These are phyloP conservation scores for Metschnikowia gruessii DNA, from an alignment of 805 yeast species.

Conservation along the genomic window DNA sequence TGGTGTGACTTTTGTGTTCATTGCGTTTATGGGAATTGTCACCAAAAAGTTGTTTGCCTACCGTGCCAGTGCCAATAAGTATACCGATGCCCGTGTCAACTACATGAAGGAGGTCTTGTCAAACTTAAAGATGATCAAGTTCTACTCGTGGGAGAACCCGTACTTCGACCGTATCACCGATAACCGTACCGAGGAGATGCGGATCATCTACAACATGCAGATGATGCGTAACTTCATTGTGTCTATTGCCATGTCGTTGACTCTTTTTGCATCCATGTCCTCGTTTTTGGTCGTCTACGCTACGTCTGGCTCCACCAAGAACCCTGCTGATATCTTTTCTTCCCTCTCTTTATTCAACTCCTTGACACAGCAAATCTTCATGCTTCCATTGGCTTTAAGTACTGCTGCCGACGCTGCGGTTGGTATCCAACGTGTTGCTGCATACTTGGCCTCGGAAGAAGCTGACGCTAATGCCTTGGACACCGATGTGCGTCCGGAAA, in stretches of 20 bases:
- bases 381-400: slow-evolving; percentile 69
- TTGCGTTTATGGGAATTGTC: slow-evolving; percentile 41
- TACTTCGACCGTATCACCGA: slow-evolving; percentile 55
- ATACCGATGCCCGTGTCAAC: slow-evolving; percentile 75
- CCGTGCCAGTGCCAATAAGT: slow-evolving; percentile 56
- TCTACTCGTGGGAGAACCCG: slow-evolving; percentile 89
- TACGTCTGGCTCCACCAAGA: slow-evolving; percentile 25
- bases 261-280: slow-evolving; percentile 69
- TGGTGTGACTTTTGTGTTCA: slow-evolving; percentile 51
- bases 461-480: slow-evolving; percentile 33
- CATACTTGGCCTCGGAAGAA: slow-evolving; percentile 47
- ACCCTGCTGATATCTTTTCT: slow-evolving; percentile 65
- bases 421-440: slow-evolving; percentile 58
- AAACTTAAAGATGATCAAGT: slow-evolving; percentile 78
- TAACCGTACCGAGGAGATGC: slow-evolving; percentile 61
- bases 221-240: slow-evolving; percentile 54
- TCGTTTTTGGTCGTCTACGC: slow-evolving; percentile 40
- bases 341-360: slow-evolving; percentile 67
- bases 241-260: slow-evolving; percentile 64
- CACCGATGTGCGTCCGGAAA: slow-evolving; percentile 27
- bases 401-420: slow-evolving; percentile 65
- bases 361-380: slow-evolving; percentile 58
- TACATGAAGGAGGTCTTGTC: slow-evolving; percentile 75
- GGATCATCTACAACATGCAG: slow-evolving; percentile 59
- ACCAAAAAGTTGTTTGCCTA: slow-evolving; percentile 52